A percentile compares a stretch with the other conserved stretches of the same genome.
These are phyloP conservation scores for Fomitopsis betulina DNA, from an alignment of 1,284 basidiomycete species.

Conservation along the genomic window DNA sequence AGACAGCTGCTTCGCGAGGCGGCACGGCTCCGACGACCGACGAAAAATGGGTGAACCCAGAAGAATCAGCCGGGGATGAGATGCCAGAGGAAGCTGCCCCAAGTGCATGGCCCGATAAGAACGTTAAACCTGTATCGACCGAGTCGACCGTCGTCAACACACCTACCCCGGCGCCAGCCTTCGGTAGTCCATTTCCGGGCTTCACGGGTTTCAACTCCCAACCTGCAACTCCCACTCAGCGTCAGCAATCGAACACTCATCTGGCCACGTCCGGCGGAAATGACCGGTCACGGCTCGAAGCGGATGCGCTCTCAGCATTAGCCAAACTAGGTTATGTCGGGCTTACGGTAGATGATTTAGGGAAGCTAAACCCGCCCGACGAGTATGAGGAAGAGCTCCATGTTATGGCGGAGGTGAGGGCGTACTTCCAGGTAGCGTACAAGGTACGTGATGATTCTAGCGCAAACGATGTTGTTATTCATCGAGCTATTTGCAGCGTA, in stretches of 20 bases:
- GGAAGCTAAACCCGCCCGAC: constrained; percentile 33
- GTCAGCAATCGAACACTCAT: not conserved
- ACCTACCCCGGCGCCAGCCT: too few relatives aligned
- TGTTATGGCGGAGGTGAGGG: constrained; percentile 40
- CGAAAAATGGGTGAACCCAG: too few relatives aligned
- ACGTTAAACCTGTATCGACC: too few relatives aligned
- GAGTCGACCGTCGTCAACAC: too few relatives aligned
- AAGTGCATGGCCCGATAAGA: too few relatives aligned
- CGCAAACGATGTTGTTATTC: not conserved
- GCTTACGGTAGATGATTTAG: constrained; percentile 32
- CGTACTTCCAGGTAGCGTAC: constrained; percentile 45
- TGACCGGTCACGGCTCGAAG: not conserved
- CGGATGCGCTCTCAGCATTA: constrained; percentile 27
- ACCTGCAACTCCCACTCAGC: not conserved
- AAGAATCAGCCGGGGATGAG: too few relatives aligned
- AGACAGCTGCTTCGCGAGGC: not conserved
- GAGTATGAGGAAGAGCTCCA: constrained; percentile 42
- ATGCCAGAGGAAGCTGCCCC: too few relatives aligned
- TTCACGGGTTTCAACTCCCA: not conserved
- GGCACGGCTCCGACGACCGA: too few relatives aligned
- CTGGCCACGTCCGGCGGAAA: not conserved
- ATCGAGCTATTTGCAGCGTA: constrained; percentile 27
- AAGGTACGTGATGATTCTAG: constrained; percentile 27
- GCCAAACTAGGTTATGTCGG: constrained; percentile 30
- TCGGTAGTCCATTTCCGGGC: not conserved